Base-by-base conservation (phyloP, 176 grass and related monocot genomes). In the Oryza brachyantha region DNA sequence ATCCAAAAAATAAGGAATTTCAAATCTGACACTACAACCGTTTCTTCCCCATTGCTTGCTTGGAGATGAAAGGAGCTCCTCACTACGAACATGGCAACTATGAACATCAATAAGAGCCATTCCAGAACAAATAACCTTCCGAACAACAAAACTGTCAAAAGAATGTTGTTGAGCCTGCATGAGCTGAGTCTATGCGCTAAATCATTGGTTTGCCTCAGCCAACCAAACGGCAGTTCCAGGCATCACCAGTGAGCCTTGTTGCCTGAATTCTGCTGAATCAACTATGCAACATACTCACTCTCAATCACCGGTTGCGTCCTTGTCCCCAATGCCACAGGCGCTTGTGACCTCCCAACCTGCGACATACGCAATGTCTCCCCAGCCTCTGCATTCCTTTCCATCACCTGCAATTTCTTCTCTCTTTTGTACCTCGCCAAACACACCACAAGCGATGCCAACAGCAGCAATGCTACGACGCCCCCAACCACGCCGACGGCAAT, bases 261-360 rank as follows among this genome's bases (percentile, higher is more conserved):
- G 31, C 26, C 41, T 77, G 27, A 83, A 57, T 31, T 73, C 26
- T 39, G 13, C 76, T 58, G 28, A 70, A 73, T 37, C 29, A 9
- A 21, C 85, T 79, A 91, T 24, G 79, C 80, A 64, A 45, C 83
- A 67, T 93, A 91, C 58, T 99, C 92, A 0, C 82, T 89, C 83
- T 99, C 96, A 26, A 99, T 93, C 24, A 93, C 43, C 4, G 96
- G 96, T 7, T 85, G 84, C 3, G 96, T 99, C 43, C 92, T 66
- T 8, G 88, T 93, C 41, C 81, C 86, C 10, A 46, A 57, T 0
- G 92, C 96, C 7, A 93, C 86, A 11, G 92, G 92, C 29, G 90
- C 86, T 25, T 89, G 96, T 5, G 86, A 73, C 52, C 79, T 66
- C 28, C 96, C 96, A 64, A 99, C 84, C 62, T 76, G 93, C 19